A percentile compares a stretch with the other conserved stretches of the same genome.
Evolutionary conservation across 176 grass and related monocot genomes (phyloP).

Genomic region (Musa acuminata): DNA sequence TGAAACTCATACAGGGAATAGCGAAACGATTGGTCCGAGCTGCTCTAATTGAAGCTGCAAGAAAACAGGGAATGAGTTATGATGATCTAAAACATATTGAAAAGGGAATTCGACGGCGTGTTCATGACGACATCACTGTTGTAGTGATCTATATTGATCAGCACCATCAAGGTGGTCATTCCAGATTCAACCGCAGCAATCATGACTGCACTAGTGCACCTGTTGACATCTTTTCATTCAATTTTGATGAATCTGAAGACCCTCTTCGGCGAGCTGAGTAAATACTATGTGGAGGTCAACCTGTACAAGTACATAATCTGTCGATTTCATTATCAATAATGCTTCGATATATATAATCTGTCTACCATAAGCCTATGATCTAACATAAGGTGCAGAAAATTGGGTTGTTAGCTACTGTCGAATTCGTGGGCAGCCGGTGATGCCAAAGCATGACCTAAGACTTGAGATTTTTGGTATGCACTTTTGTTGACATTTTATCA

Average conservation of each 20-base stretch:
- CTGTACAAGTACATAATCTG: neutral
- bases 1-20: conserved; percentile 5
- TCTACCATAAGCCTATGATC: neutral
- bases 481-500: too few species aligned
- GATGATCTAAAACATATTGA: neutral
- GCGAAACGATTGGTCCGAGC: neutral
- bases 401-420: neutral
- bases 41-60: conserved; percentile 7
- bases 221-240: conserved; percentile 3
- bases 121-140: conserved; percentile 6
- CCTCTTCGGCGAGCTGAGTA: neutral
- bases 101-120: conserved; percentile 2
- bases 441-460: too few species aligned
- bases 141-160: conserved; percentile 6
- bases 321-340: neutral
- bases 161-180: neutral
- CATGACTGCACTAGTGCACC: conserved; percentile 2
- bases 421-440: neutral
- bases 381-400: neutral
- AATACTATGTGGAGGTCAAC: neutral
- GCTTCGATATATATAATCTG: neutral
- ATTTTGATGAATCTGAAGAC: conserved; percentile 8
- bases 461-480: too few species aligned
- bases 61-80: conserved; percentile 5
- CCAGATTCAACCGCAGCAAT: neutral